A percentile compares a stretch with the other conserved stretches of the same genome.
Evolutionary conservation across 768 basidiomycete genomes (phyloP).

Genomic region (Lentinula sp.): DNA sequence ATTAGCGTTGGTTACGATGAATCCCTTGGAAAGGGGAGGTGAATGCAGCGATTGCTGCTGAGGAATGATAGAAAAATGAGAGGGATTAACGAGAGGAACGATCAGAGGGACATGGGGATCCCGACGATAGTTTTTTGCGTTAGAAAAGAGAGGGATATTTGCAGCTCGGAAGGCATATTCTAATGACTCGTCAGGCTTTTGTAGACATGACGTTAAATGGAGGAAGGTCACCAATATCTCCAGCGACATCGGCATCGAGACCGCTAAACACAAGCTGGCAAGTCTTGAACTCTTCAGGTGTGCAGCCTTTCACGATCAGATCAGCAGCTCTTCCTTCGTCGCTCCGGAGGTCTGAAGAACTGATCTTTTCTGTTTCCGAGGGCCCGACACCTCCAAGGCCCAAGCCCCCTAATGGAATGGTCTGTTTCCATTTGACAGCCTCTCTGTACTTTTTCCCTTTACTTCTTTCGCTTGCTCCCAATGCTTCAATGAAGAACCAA

Average conservation of each 20-base stretch:
- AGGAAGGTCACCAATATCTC: conserved; percentile 73
- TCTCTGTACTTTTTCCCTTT: conserved; percentile 76
- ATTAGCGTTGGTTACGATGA: conserved; percentile 98
- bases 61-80: conserved; percentile 76
- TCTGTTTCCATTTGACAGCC: conserved; percentile 87
- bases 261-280: conserved; percentile 92
- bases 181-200: conserved; percentile 22
- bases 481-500: conserved; percentile 79
- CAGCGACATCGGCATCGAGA: conserved; percentile 91
- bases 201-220: neutral
- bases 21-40: conserved; percentile 73
- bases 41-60: conserved; percentile 72
- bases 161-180: conserved; percentile 84
- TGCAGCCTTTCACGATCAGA: conserved; percentile 72
- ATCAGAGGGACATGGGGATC: conserved; percentile 92
- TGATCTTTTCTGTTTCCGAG: neutral
- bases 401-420: conserved; percentile 43
- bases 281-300: conserved; percentile 67
- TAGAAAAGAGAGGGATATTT: conserved; percentile 91
- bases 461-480: conserved; percentile 86
- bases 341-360: conserved; percentile 30
- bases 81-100: conserved; percentile 92
- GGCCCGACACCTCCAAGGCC: conserved; percentile 1
- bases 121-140: conserved; percentile 92
- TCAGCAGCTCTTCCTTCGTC: conserved; percentile 24